These are phyloP conservation scores for Ilex aquifolium DNA, from an alignment of 257 asterid species.

Conservation along the genomic window DNA sequence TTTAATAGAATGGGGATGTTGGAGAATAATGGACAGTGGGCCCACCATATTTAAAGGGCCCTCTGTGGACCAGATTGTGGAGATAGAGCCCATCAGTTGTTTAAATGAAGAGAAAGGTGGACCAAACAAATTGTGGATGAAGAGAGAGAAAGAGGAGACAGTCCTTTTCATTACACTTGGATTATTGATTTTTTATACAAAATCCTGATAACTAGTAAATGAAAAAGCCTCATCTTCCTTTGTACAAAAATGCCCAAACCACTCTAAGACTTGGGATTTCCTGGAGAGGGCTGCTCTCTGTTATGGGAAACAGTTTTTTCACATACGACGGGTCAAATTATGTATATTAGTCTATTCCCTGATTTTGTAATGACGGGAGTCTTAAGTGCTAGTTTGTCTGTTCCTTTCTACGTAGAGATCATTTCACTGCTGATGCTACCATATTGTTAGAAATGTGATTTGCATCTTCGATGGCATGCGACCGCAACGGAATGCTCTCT, in stretches of 20 bases:
- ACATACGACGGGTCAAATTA: conserved; percentile 5
- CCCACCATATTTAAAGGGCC: conserved; percentile 55
- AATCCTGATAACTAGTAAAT: conserved; percentile 7
- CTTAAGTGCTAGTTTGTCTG: too few relatives aligned
- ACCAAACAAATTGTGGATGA: conserved; percentile 20
- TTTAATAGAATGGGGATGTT: conserved; percentile 50
- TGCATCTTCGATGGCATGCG: conserved; percentile 39
- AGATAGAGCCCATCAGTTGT: conserved; percentile 20
- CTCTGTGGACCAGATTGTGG: conserved; percentile 51
- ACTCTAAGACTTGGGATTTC: conserved; percentile 28
- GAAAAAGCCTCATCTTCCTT: conserved; percentile 36
- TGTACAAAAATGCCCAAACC: conserved; percentile 44
- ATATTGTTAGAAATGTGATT: conserved; percentile 20
- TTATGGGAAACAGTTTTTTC: conserved; percentile 4
- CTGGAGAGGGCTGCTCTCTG: conserved; percentile 54
- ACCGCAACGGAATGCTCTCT: conserved; percentile 42
- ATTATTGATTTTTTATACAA: conserved; percentile 12
- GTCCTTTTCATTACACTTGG: conserved; percentile 11
- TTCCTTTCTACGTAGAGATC: too few relatives aligned
- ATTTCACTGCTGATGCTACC: too few relatives aligned
- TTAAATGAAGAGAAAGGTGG: conserved; percentile 15
- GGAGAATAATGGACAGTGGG: conserved; percentile 44
- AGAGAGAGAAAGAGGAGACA: conserved; percentile 6
- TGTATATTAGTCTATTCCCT: too few relatives aligned
- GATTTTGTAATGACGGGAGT: too few relatives aligned